Base-by-base conservation (phyloP, 768 basidiomycete genomes). In the Lactarius hatsudake region DNA sequence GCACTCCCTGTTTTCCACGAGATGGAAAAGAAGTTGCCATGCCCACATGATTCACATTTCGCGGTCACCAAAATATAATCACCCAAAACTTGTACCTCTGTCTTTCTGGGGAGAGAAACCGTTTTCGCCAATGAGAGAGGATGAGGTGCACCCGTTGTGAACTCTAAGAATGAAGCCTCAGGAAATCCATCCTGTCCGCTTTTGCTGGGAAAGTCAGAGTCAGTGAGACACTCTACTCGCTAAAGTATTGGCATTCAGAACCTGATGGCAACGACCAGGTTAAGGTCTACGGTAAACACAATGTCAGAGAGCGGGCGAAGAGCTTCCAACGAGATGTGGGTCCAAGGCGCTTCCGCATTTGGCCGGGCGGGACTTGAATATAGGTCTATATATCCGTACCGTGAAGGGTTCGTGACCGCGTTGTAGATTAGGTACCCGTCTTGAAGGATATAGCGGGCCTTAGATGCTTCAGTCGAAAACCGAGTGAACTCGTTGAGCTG, bases 371-470 rank as follows among this genome's bases (percentile, higher is more conserved):
- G 36, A 10, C 23, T 26, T 15, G 51, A 53, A 53, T 51, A 45
- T 9, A 67, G 66, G 42, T 67, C 66, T 12, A 54, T 51, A 20
- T 67, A 67, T 53, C 62, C 57, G 12, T 67, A 67, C 3, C 38
- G 62, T 26, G 23, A 23, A 13, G 38, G 30, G 12, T 17, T 30
- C 2, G 48, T 23, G 13, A 42, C 2, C 1, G 20, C 38, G 5
- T 54, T 53, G 40, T 63, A 63, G 23, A 67, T 63, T 1, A 67
- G n/a, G 36, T 67, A 53, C 17, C 55, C 55, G 9, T 56, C 55
- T 56, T 30, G 55, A 56, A 56, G 55, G 20, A 34, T 10, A 56
- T 56, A 34, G 30, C 4, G 20, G 1, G 20, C 32, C 7, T 20
- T 18, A 23, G 55, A 23, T 9, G 8, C 55, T 32, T 30, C 20